Evolutionary conservation across 139 green algal genomes (phyloP).

Genomic region (Yamagishiella unicocca): DNA sequence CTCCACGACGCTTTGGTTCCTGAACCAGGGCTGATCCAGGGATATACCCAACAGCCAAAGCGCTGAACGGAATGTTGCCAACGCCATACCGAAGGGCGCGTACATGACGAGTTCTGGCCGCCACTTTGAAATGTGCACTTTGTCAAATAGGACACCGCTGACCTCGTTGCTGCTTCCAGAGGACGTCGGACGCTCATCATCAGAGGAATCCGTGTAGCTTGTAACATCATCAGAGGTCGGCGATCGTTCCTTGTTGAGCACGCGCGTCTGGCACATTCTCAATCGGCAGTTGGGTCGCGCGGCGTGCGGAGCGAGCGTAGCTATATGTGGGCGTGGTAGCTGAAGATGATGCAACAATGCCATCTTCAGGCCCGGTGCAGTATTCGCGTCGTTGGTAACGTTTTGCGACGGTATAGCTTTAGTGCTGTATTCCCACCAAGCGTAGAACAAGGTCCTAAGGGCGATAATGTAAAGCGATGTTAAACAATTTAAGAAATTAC

Average conservation of each 20-base stretch:
- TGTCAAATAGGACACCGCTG: not conserved
- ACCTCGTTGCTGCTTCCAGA: not conserved
- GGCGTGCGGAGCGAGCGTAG: too few species aligned
- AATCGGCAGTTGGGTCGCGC: not conserved
- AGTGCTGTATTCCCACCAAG: too few species aligned
- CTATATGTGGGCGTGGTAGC: too few species aligned
- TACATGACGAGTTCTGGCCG: not conserved
- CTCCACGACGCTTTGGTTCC: conserved; percentile 27
- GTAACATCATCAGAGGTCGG: not conserved
- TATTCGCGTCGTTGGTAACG: too few species aligned
- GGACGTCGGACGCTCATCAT: not conserved
- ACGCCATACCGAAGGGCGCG: not conserved
- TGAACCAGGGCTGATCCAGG: conserved; percentile 53
- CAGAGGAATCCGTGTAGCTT: not conserved
- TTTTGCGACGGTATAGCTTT: too few species aligned
- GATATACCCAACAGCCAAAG: conserved; percentile 44
- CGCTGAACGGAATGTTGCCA: not conserved
- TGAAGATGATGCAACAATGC: too few species aligned
- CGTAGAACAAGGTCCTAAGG: too few species aligned
- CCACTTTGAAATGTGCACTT: not conserved
- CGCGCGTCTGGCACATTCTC: not conserved
- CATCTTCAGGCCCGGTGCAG: too few species aligned
- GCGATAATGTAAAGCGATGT: too few species aligned
- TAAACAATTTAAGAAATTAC: too few species aligned
- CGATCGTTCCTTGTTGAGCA: not conserved